Conservation (phyloP, 1,284 basidiomycete species). For the Leccinum subfulvum region DNA sequence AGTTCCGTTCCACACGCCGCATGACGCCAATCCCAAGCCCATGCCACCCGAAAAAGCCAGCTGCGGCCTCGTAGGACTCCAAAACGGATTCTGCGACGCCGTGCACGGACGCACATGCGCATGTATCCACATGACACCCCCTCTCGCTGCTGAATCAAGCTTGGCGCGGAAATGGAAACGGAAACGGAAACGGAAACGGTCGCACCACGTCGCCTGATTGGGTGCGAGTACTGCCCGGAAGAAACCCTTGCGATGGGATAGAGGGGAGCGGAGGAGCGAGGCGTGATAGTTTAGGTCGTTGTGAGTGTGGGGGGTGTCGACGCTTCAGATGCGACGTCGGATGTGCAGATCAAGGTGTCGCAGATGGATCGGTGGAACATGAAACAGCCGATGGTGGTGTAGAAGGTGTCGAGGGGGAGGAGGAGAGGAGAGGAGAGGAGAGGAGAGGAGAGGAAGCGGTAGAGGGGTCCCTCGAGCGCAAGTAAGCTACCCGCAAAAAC, state of each 20-base stretch:
- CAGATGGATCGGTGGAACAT: constrained; percentile 7
- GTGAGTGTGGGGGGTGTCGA: constrained; percentile 20
- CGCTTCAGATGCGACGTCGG: constrained; percentile 15
- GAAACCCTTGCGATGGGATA: constrained; percentile 29
- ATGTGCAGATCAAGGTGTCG: constrained; percentile 10
- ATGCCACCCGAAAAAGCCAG: constrained; percentile 32
- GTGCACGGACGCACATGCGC: constrained; percentile 4
- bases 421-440: too few relatives aligned
- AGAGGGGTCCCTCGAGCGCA: constrained; percentile 11
- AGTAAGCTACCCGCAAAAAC: constrained; percentile 14
- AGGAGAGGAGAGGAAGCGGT: background rate
- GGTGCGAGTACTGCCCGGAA: constrained; percentile 26
- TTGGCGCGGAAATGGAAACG: too few relatives aligned
- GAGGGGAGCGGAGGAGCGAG: constrained; percentile 29
- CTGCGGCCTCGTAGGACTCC: constrained; percentile 27
- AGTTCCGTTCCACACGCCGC: background rate
- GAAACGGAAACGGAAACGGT: too few relatives aligned
- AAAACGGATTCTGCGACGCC: constrained; percentile 24
- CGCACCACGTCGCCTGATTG: constrained; percentile 7
- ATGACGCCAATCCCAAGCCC: constrained; percentile 22
- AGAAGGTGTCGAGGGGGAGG: background rate
- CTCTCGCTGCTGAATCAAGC: too few relatives aligned
- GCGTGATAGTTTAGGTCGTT: constrained; percentile 34
- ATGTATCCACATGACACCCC: background rate
- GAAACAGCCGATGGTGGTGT: constrained; percentile 3